Evolutionary conservation across 2,329 filamentous ascomycete genomes (phyloP).

Genomic region (Alternaria gansuensis): DNA sequence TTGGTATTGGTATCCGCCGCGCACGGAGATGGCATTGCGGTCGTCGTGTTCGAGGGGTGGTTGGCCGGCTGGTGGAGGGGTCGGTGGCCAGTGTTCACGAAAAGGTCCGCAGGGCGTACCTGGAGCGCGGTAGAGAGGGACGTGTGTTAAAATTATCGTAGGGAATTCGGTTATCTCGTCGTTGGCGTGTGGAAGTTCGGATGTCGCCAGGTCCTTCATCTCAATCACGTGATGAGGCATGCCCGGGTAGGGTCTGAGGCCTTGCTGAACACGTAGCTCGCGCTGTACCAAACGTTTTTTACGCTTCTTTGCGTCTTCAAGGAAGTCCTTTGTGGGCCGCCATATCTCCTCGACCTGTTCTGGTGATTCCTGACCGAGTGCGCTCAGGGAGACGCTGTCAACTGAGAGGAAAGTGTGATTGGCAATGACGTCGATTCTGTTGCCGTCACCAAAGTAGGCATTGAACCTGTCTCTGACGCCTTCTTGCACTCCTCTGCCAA

Average conservation of each 20-base stretch:
- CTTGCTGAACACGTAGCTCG: conserved; percentile 72
- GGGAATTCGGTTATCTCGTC: conserved; percentile 72
- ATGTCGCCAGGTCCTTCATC: conserved; percentile 54
- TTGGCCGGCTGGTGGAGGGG: conserved; percentile 68
- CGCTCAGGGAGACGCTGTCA: conserved; percentile 87
- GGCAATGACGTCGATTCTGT: conserved; percentile 87
- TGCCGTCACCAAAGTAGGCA: conserved; percentile 89
- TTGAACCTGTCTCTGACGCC: conserved; percentile 84
- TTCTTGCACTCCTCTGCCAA: conserved; percentile 83
- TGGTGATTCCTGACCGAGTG: conserved; percentile 65
- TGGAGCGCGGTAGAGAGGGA: conserved; percentile 82
- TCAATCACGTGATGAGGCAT: conserved; percentile 70
- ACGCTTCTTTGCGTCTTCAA: conserved; percentile 69
- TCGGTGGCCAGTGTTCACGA: conserved; percentile 83
- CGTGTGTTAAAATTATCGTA: conserved; percentile 87
- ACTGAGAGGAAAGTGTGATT: conserved; percentile 96
- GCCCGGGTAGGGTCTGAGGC: conserved; percentile 64
- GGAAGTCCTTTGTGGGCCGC: conserved; percentile 77
- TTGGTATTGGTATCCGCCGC: conserved; percentile 91
- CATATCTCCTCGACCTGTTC: conserved; percentile 71
- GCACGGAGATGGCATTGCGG: conserved; percentile 79
- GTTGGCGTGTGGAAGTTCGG: conserved; percentile 47
- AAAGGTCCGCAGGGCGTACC: conserved; percentile 88
- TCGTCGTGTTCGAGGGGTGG: conserved; percentile 67
- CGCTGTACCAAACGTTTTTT: conserved; percentile 74